These are phyloP conservation scores for Euphrasia arctica DNA, from an alignment of 305 asterid genomes.

Conservation along the genomic window DNA sequence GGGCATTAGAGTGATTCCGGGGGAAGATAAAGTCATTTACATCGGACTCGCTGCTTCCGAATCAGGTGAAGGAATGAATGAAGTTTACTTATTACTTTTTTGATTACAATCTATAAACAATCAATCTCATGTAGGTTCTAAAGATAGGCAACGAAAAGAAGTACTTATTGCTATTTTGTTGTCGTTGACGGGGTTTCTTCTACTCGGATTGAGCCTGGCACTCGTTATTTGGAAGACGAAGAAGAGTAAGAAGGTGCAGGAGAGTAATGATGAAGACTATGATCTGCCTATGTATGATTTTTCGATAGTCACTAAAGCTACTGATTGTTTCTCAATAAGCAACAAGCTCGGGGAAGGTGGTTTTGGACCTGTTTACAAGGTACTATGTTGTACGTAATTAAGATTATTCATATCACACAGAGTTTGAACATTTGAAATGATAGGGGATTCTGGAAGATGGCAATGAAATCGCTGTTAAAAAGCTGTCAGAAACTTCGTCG, in stretches of 20 bases:
- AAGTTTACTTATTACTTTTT: no score
- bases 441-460: constrained; percentile 36
- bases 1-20: constrained; percentile 14
- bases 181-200: background rate
- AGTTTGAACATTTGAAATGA: background rate
- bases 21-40: no score
- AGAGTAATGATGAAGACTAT: background rate
- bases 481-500: constrained; percentile 31
- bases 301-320: constrained; percentile 30
- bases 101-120: no score
- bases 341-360: constrained; percentile 54
- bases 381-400: no score
- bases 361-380: constrained; percentile 35
- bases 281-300: constrained; percentile 32
- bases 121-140: background rate
- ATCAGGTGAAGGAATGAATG: no score
- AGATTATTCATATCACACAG: no score
- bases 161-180: background rate
- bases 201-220: constrained; percentile 1
- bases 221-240: constrained; percentile 11
- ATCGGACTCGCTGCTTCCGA: no score
- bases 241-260: no score
- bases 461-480: constrained; percentile 36
- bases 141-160: background rate
- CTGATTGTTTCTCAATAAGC: constrained; percentile 34